A percentile compares a stretch with the other conserved stretches of the same genome.
phyloP scores from a whole-genome alignment of 2,329 filamentous ascomycete species.

The Aureobasidium sp. region DNA sequence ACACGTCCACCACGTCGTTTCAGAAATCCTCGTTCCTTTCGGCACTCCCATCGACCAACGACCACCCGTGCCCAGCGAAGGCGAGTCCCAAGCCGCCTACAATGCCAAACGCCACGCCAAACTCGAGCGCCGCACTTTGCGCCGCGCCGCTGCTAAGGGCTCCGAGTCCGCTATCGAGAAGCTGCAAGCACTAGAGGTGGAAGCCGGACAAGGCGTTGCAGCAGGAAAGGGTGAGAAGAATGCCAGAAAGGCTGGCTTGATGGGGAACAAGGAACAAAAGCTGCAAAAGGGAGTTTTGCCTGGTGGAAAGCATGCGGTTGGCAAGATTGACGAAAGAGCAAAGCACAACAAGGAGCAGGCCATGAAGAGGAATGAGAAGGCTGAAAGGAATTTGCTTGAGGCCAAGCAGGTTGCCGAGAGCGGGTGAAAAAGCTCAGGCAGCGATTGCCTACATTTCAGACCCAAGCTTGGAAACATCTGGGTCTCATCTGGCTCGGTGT shows the following conservation, averaged over 20 bases:
- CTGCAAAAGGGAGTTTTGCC: slow-evolving; percentile 28
- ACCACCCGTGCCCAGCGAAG: slow-evolving; percentile 57
- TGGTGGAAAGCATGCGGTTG: slow-evolving; percentile 26
- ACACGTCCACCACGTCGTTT: slow-evolving; percentile 66
- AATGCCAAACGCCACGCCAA: slow-evolving; percentile 52
- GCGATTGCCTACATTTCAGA: neutral
- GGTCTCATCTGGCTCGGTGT: neutral
- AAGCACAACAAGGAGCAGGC: slow-evolving; percentile 25
- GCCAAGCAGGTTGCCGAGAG: slow-evolving; percentile 23
- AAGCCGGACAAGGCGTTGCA: slow-evolving; percentile 24
- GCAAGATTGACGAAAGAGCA: slow-evolving; percentile 25
- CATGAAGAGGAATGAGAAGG: slow-evolving; percentile 24
- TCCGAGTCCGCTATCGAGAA: slow-evolving; percentile 24
- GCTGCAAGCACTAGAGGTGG: slow-evolving; percentile 24
- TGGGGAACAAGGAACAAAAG: slow-evolving; percentile 29
- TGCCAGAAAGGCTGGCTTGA: slow-evolving; percentile 20
- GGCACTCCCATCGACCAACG: slow-evolving; percentile 58
- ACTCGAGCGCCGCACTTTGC: slow-evolving; percentile 35
- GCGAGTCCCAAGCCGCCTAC: slow-evolving; percentile 52
- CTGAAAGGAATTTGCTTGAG: slow-evolving; percentile 22
- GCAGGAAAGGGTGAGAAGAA: slow-evolving; percentile 25
- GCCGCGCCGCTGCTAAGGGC: slow-evolving; percentile 26
- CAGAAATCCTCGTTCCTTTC: slow-evolving; percentile 65
- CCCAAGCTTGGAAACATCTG: neutral
- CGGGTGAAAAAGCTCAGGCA: neutral